Base-by-base conservation (phyloP, 1,284 basidiomycete species). In the Mycosarcoma mackinlayi region DNA sequence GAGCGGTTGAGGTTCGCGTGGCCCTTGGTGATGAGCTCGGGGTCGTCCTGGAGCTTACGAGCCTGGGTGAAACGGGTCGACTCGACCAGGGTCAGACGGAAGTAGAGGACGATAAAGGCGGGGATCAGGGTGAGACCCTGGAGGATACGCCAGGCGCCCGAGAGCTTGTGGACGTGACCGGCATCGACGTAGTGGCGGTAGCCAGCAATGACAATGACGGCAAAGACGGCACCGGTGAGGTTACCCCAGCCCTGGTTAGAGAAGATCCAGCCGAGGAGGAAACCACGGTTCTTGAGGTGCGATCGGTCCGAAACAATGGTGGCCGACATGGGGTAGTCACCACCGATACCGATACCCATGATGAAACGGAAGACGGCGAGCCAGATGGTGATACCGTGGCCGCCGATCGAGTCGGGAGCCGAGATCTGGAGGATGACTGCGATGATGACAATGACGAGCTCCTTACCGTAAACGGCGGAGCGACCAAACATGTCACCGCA, bases 61-160 rank as follows among this genome's bases (percentile, higher is more conserved):
- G 93, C 92, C 89, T 93, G 91, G 60, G 91, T 93, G 86, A 91
- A 94, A 73, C 92, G 90, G 33, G 91, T 78, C 14, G 86, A 86
- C 78, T 86, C 86, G 62, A 85, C 73, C 35, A 79, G 65, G 61
- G 80, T 83, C 42, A 83, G 77, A 51, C 83, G 85, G 84, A 86
- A 86, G 84, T 86, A 87, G 63, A 87, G 84, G 30, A 84, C 63
- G 45, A 79, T 76, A 59, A 77, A 68, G 52, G 75, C 67, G 38
- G 68, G 72, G 57, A 73, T 57, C 42, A 76, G 63, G 41, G 78
- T 75, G 19, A 80, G 66, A 19, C 84, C 75, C 46, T 85, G 85
- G 57, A 79, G 68, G 62, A 79, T 78, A 44, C 76, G 64, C 76
- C 76, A 79, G 18, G 76, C 77, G 35, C 77, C 77, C 24, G 74